A percentile compares a stretch with the other conserved stretches of the same genome.
phyloP scores from a whole-genome alignment of 805 yeast genomes.

The Cyberlindnera xishuangbannaensis region DNA sequence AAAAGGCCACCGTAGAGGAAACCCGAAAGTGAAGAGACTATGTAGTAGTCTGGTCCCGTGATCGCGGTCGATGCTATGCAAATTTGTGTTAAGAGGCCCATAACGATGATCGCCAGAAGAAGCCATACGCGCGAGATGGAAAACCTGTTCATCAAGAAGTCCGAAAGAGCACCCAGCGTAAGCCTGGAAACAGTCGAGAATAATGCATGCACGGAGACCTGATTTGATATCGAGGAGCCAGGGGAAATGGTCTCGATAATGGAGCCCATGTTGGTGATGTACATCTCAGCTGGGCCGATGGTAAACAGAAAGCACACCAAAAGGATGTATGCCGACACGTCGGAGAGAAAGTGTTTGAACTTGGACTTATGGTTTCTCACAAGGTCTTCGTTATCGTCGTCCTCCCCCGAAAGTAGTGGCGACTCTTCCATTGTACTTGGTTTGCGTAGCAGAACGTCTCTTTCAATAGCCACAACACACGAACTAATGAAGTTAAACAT shows the following conservation, averaged over 20 bases:
- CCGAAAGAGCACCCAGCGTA: constrained; percentile 62
- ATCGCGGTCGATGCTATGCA: constrained; percentile 20
- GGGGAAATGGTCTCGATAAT: constrained; percentile 33
- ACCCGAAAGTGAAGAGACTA: constrained; percentile 53
- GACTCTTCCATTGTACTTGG: constrained; percentile 27
- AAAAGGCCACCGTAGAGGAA: constrained; percentile 75
- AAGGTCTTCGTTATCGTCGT: constrained; percentile 25
- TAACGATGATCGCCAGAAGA: constrained; percentile 26
- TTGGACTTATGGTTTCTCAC: constrained; percentile 20
- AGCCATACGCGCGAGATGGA: constrained; percentile 28
- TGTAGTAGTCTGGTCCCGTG: constrained; percentile 18
- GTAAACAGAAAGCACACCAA: constrained; percentile 57
- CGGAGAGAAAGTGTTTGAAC: constrained; percentile 27
- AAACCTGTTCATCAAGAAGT: constrained; percentile 36
- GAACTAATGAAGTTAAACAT: constrained; percentile 57
- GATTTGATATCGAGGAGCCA: constrained; percentile 32
- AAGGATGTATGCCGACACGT: constrained; percentile 58
- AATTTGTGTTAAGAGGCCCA: constrained; percentile 34
- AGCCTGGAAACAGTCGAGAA: constrained; percentile 70
- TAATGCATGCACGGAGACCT: constrained; percentile 56
- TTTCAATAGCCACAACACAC: constrained; percentile 51
- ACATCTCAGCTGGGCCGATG: constrained; percentile 83
- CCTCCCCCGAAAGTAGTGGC: constrained; percentile 27
- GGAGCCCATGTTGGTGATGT: constrained; percentile 77
- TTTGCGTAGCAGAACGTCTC: constrained; percentile 20